These are phyloP conservation scores for Wickerhamiella galacta DNA, from an alignment of 805 yeast species.

Conservation along the genomic window DNA sequence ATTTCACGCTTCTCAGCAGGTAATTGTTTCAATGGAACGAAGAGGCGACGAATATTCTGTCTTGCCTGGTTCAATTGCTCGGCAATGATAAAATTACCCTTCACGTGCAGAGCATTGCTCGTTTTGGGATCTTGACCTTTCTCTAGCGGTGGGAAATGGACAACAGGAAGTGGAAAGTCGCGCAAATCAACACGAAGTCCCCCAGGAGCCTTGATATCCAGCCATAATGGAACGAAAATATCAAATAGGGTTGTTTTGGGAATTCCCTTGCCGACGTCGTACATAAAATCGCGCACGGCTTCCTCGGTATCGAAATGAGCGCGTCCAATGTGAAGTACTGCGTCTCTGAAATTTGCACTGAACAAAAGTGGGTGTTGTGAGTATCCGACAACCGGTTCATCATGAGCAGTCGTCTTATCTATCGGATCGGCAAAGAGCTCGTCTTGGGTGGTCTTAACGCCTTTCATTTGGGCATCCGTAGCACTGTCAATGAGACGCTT, in stretches of 20 bases:
- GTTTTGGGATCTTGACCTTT: conserved; percentile 20
- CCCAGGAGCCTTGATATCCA: conserved; percentile 24
- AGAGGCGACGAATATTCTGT: conserved; percentile 40
- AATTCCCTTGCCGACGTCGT: conserved; percentile 65
- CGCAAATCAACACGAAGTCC: conserved; percentile 27
- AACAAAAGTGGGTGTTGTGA: conserved; percentile 36
- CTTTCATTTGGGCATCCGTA: conserved; percentile 12
- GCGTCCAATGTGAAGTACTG: conserved; percentile 31
- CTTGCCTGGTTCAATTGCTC: conserved; percentile 41
- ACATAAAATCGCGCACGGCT: conserved; percentile 42
- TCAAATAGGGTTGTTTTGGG: conserved; percentile 58
- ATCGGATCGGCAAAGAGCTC: conserved; percentile 18
- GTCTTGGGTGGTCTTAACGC: conserved; percentile 27
- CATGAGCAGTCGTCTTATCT: conserved; percentile 24
- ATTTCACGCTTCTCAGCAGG: conserved; percentile 23
- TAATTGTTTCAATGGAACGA: conserved; percentile 43
- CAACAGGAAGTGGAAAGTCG: conserved; percentile 75
- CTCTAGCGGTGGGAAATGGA: conserved; percentile 45
- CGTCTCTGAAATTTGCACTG: conserved; percentile 31
- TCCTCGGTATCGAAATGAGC: conserved; percentile 35
- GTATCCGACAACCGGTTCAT: conserved; percentile 32
- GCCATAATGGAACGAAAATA: conserved; percentile 44
- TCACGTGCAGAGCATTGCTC: conserved; percentile 22
- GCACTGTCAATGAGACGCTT: conserved; percentile 37
- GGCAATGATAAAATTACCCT: conserved; percentile 51